A percentile compares a stretch with the other conserved stretches of the same genome.
phyloP scores from a whole-genome alignment of 2,329 filamentous ascomycete genomes.

The Cylindrodendrum hubeiense region DNA sequence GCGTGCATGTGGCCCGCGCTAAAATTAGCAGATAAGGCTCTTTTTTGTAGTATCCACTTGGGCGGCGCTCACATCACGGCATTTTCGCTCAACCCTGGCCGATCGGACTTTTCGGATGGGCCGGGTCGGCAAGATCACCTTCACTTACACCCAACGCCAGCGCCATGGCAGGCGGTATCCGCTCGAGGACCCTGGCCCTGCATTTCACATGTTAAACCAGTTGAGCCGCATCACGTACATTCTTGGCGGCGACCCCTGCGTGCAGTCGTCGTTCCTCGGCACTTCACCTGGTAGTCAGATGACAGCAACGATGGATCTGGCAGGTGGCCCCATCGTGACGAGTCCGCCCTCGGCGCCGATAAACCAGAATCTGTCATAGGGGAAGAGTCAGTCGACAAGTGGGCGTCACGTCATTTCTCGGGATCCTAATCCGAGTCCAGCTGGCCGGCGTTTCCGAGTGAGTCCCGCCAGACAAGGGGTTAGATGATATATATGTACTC shows the following conservation, averaged over 20 bases:
- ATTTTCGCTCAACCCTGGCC: background rate
- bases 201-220: background rate
- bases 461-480: background rate
- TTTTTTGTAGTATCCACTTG: background rate
- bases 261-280: background rate
- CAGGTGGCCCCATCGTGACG: slow-evolving; percentile 5
- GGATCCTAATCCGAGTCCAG: background rate
- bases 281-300: background rate
- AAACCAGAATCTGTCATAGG: background rate
- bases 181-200: background rate
- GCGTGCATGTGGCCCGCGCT: background rate
- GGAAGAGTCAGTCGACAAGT: background rate
- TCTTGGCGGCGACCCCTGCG: background rate
- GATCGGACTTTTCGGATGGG: slow-evolving; percentile 4
- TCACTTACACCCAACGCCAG: too few relatives aligned
- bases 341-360: background rate
- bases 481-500: background rate
- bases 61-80: background rate
- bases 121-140: background rate
- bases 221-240: background rate
- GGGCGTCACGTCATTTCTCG: background rate
- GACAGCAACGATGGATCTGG: background rate
- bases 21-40: background rate
- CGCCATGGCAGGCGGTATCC: too few relatives aligned
- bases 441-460: background rate